Evolutionary conservation across 2,329 filamentous ascomycete species (phyloP).

Genomic region (Teratosphaeriaceae sp.): DNA sequence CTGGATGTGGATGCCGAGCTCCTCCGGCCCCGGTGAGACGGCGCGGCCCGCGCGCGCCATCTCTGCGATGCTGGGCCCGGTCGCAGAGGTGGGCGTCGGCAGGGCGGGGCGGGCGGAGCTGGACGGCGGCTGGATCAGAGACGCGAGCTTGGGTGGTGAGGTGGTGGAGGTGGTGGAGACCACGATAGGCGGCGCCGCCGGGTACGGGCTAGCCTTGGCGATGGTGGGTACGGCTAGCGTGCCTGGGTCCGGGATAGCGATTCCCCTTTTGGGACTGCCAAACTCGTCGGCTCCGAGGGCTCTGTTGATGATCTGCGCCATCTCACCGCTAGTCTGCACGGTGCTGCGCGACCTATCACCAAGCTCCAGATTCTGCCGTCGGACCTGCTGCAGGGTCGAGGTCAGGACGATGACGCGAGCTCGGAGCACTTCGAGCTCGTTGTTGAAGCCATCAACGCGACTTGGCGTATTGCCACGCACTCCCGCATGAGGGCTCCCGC

Average conservation of each 20-base stretch:
- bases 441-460: slow-evolving; percentile 1
- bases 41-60: slow-evolving; percentile 14
- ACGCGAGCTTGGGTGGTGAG: background rate
- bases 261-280: background rate
- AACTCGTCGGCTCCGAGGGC: slow-evolving; percentile 5
- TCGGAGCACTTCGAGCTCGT: slow-evolving; percentile 6
- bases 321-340: background rate
- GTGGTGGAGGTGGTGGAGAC: background rate
- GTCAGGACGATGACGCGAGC: slow-evolving; percentile 4
- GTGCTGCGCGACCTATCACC: background rate
- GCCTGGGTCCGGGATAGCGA: background rate
- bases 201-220: background rate
- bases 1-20: slow-evolving; percentile 14
- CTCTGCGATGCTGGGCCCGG: slow-evolving; percentile 5
- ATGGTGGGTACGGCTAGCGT: background rate
- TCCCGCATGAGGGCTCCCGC: background rate
- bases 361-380: slow-evolving; percentile 1
- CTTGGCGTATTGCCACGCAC: background rate
- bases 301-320: slow-evolving; percentile 4
- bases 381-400: background rate
- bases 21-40: slow-evolving; percentile 11
- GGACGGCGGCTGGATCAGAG: background rate
- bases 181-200: background rate
- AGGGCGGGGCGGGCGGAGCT: background rate
- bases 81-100: background rate